Conservation (phyloP, 2,329 filamentous ascomycete genomes). For the Cordyceps pruinosa region DNA sequence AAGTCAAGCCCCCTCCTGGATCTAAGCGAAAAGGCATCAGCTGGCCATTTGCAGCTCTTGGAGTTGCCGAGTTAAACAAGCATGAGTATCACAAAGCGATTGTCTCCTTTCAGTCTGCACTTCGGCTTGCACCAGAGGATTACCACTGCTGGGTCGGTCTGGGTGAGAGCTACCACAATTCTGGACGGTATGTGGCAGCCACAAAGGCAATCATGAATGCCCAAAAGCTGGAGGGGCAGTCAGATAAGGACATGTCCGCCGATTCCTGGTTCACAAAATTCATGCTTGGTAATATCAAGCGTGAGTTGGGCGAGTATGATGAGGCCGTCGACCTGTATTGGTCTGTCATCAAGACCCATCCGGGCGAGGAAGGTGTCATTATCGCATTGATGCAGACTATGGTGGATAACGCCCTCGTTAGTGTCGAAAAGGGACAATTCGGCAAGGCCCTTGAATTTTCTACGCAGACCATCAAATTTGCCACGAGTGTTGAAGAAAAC, state of each 20-base stretch:
- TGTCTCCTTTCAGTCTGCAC: conserved; percentile 81
- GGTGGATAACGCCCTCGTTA: conserved; percentile 71
- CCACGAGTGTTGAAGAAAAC: conserved; percentile 51
- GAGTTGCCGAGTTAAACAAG: conserved; percentile 90
- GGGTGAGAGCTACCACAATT: conserved; percentile 95
- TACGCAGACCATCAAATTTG: conserved; percentile 60
- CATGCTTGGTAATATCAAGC: conserved; percentile 91
- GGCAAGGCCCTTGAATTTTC: conserved; percentile 73
- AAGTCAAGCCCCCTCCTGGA: conserved; percentile 80
- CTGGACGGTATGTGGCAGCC: conserved; percentile 88
- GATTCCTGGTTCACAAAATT: conserved; percentile 95
- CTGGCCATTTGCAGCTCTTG: conserved; percentile 92
- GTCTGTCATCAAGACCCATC: conserved; percentile 59
- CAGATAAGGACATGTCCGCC: conserved; percentile 42
- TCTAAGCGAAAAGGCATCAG: conserved; percentile 90
- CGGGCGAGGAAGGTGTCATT: conserved; percentile 75
- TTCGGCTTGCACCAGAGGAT: conserved; percentile 75
- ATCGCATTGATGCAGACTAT: conserved; percentile 84
- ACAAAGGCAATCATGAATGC: conserved; percentile 86
- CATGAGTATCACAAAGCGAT: conserved; percentile 86
- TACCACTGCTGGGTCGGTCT: conserved; percentile 96
- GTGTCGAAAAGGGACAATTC: conserved; percentile 76
- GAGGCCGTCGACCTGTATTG: conserved; percentile 73
- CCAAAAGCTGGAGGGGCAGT: conserved; percentile 61
- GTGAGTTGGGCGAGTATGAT: conserved; percentile 85